Evolutionary conservation across 2,329 filamentous ascomycete genomes (phyloP), one percentile per base, ranked within the genome.

Genomic region (Trichoderma semiorbis): DNA sequence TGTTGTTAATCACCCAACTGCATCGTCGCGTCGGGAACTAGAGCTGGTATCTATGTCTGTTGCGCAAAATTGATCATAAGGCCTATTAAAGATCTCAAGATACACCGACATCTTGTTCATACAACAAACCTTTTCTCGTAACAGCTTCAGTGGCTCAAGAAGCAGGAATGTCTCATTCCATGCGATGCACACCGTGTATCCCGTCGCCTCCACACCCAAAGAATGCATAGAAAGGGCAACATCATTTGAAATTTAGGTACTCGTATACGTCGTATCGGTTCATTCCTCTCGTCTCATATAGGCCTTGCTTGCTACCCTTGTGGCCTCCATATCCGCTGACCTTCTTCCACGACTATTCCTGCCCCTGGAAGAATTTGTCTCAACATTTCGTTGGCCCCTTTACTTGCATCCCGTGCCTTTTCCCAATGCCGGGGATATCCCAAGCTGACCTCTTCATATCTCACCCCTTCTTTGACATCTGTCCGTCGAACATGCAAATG

Each of bases 351-450:
- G 18, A 50, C 18, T 24, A 7, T 21, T 50, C 14, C 55, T 3
- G 14, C 26, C 10, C 55, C 36, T 5, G 66, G 66, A 12, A 69
- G 14, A 18, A 69, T 50, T 18, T 69, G n/a, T 39, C 66, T 69
- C 26, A 69, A 50, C 53, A 69, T 32, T 53, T 69, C 66, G 47
- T 69, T 69, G n/a, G 53, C 34, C n/a, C 66, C 66, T 34, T 69
- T 69, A 3, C 28, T 30, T 32, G 28, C 36, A 30, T 61, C 55
- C n/a, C 66, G 55, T 26, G 66, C 66, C 36, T 21, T 61, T 60
- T 47, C 66, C 66, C 66, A 69, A 26, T 69, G 66, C 26, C 66
- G 43, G 1, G 66, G 66, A 34, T 69, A 69, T n/a, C 66, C 66
- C 36, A 69, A 34, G 43, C 66, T 69, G 10, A 69, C 66, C 55